These are phyloP conservation scores for Candida rishiriensis DNA, from an alignment of 805 yeast genomes.

Conservation along the genomic window DNA sequence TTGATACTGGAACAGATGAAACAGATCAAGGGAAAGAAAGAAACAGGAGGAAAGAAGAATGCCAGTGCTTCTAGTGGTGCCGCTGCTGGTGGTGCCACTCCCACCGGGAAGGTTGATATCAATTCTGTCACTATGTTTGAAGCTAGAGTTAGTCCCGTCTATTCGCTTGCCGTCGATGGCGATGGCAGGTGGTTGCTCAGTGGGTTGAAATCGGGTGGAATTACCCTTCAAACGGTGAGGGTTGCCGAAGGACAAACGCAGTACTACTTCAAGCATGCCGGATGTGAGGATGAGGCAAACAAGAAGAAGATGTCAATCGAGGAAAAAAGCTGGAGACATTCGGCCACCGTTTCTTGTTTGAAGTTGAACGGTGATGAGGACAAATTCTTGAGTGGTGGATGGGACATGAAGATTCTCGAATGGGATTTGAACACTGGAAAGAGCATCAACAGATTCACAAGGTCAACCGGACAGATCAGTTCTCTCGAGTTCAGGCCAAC, in stretches of 20 bases:
- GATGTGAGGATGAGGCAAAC: not conserved
- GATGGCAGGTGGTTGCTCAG: constrained; percentile 81
- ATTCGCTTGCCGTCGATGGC: constrained; percentile 77
- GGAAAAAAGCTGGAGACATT: constrained; percentile 43
- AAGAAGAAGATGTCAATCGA: not conserved
- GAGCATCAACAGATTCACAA: constrained; percentile 42
- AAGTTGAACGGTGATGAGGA: constrained; percentile 58
- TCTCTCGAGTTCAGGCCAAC: constrained; percentile 66
- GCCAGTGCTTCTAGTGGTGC: not conserved
- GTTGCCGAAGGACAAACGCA: constrained; percentile 78
- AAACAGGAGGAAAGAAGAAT: constrained; percentile 4
- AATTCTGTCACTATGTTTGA: constrained; percentile 36
- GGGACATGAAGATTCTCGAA: constrained; percentile 77
- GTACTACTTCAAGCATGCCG: constrained; percentile 53
- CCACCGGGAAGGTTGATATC: constrained; percentile 29
- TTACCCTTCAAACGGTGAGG: constrained; percentile 75
- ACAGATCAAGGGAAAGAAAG: constrained; percentile 11
- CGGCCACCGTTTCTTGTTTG: constrained; percentile 69
- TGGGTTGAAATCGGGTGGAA: constrained; percentile 83
- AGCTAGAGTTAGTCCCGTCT: constrained; percentile 77
- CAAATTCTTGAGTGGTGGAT: constrained; percentile 72
- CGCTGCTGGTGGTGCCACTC: too few species aligned
- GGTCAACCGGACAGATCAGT: constrained; percentile 75
- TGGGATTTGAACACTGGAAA: constrained; percentile 87
- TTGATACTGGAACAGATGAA: constrained; percentile 17